Base-by-base conservation (phyloP, 225 moss, liverwort and hornwort genomes). In the Physcomitrium patens region DNA sequence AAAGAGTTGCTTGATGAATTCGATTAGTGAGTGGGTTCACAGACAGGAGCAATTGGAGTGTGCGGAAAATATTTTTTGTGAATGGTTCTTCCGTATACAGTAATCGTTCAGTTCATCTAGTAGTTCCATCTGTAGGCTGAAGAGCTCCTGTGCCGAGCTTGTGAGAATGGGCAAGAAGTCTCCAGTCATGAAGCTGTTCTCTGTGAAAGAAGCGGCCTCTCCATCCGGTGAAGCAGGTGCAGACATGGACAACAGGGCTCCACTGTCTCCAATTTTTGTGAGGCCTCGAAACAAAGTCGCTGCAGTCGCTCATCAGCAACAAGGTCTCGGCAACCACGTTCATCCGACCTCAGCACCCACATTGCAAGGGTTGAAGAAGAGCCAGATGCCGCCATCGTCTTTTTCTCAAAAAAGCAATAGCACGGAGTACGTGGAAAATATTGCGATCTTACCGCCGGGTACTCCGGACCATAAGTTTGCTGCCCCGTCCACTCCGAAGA, bases 391-490 rank as follows among this genome's bases (percentile, higher is more conserved):
- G 41, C 67, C 71, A 56, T 78, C 83, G 76, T 65, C 83, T 73
- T 73, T 81, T 76, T 84, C 60, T 67, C 73, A 65, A 67, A 87
- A 74, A 67, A 76, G 58, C 3, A 60, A 26, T 45, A 67, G 70
- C 76, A 81, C 70, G 14, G 86, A 87, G 76, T 78, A 84, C 83
- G 81, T 73, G 53, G 86, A 87, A 60, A 87, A 87, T 70, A 63
- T 76, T 53, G 66, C 83, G 62, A 12, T 57, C 59, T 72, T 78
- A 18, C 57, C 81, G 69, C 83, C 83, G 81, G 73, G 47, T 9
- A 73, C 86, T 14, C 83, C 86, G 83, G 86, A 87, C 67, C 80
- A 70, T 2, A 87, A 81, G 79, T 57, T 67, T 44, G 20, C 67
- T 11, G 78, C 75, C 42, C 66, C 76, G 45, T 47, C 83, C 52